Evolutionary conservation across 2,329 filamentous ascomycete genomes (phyloP).

Genomic region (Beauveria sp.): DNA sequence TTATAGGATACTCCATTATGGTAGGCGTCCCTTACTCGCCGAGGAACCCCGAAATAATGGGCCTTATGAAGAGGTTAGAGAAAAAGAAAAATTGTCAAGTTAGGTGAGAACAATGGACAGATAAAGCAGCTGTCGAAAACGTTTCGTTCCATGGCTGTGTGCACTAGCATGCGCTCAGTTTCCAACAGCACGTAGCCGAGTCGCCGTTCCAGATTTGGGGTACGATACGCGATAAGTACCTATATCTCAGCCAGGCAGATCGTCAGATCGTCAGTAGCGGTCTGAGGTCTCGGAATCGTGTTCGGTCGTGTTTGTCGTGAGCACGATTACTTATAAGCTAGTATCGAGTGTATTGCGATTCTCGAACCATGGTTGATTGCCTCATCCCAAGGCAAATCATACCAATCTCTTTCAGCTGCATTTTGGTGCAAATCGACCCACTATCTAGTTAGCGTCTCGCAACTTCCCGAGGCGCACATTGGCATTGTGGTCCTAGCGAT

Average conservation of each 20-base stretch:
- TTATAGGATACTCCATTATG: neutral
- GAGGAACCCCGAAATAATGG: neutral
- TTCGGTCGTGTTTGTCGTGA: no score
- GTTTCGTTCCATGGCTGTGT: neutral
- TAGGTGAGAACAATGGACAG: neutral
- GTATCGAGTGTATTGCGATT: no score
- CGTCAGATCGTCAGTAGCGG: neutral
- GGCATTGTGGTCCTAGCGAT: neutral
- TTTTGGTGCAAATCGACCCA: constrained; percentile 6
- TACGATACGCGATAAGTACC: no score
- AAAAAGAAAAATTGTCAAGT: neutral
- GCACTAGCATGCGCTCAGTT: neutral
- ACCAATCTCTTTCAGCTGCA: neutral
- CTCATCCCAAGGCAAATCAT: neutral
- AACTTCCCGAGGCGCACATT: neutral
- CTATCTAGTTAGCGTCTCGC: neutral
- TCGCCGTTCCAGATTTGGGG: neutral
- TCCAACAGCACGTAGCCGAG: neutral
- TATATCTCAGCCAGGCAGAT: no score
- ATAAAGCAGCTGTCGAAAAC: neutral
- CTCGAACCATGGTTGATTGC: neutral
- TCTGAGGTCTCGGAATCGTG: neutral
- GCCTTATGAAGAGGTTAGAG: neutral
- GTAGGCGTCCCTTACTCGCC: neutral
- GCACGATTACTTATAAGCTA: no score